phyloP scores from a whole-genome alignment of 73 alveolate genomes.

The Symbiodinium pilosum region DNA sequence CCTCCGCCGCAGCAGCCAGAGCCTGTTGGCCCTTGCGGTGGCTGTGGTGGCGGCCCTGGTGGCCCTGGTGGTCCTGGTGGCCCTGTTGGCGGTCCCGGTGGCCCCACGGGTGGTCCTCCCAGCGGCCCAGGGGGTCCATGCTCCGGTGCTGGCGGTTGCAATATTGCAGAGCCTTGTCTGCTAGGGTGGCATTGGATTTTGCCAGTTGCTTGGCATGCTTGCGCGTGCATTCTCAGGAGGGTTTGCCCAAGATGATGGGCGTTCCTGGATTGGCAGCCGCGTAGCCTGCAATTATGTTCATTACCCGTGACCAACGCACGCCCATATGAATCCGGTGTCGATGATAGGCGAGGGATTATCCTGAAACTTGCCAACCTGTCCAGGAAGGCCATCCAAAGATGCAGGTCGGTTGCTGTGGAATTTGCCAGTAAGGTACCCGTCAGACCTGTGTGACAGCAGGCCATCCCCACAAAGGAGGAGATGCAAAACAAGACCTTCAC shows the following conservation, averaged over 20 bases:
- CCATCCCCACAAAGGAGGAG: constrained; percentile 89
- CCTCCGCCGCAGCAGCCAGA: constrained; percentile 13
- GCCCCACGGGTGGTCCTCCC: too few species aligned
- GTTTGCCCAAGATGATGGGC: not conserved
- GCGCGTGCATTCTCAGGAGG: not conserved
- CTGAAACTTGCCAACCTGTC: not conserved
- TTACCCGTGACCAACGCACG: not conserved
- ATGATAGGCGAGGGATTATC: too few species aligned
- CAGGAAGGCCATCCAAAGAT: constrained; percentile 24
- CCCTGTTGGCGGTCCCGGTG: too few species aligned
- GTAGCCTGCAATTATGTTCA: not conserved
- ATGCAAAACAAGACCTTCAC: constrained; percentile 94
- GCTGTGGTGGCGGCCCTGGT: not conserved
- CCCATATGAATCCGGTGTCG: too few species aligned
- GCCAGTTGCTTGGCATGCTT: too few species aligned
- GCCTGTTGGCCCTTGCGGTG: constrained; percentile 1
- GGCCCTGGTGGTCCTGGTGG: not conserved
- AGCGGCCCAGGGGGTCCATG: too few species aligned
- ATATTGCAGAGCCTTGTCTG: too few species aligned
- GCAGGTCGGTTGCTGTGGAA: too few species aligned
- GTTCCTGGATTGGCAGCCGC: not conserved
- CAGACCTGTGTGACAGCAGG: constrained; percentile 18
- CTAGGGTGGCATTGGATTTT: too few species aligned
- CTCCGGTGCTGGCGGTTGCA: too few species aligned
- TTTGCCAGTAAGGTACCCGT: too few species aligned